These are phyloP conservation scores for Brassica cretica DNA, from an alignment of 345 rosid species.

Conservation along the genomic window DNA sequence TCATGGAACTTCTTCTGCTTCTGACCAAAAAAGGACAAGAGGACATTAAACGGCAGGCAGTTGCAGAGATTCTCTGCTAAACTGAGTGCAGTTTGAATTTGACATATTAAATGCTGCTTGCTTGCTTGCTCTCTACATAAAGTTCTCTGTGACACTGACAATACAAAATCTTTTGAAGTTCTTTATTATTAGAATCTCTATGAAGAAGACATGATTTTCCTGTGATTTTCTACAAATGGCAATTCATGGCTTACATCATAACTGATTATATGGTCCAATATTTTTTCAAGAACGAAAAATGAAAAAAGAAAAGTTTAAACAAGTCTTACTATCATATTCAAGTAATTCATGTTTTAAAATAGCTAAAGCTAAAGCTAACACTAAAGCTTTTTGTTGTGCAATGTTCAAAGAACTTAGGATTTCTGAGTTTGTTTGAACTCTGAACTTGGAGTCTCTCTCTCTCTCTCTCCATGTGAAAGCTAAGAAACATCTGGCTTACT, in stretches of 20 bases:
- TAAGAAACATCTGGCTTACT: neutral
- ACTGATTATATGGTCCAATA: neutral
- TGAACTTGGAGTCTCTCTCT: neutral
- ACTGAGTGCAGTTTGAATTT: slow-evolving; percentile 1
- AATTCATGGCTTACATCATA: slow-evolving; percentile 9
- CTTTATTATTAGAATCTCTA: slow-evolving; percentile 18
- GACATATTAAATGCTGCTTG: neutral
- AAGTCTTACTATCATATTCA: neutral
- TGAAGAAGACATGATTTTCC: slow-evolving; percentile 15
- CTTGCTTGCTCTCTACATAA: slow-evolving; percentile 1
- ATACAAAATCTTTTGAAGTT: neutral
- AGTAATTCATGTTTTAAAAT: neutral
- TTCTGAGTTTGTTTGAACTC: neutral
- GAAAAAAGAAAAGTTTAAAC: neutral
- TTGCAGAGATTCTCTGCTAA: slow-evolving; percentile 15
- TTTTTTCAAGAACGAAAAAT: neutral
- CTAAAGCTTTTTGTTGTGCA: neutral
- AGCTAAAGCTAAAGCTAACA: neutral
- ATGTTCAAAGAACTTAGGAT: neutral
- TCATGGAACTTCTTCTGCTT: neutral
- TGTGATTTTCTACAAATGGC: neutral
- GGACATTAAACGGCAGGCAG: slow-evolving; percentile 12
- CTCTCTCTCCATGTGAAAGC: neutral
- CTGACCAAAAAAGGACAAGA: neutral
- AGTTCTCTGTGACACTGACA: slow-evolving; percentile 14